Conservation (phyloP, 257 asterid genomes). For the Solanum sejunctum region DNA sequence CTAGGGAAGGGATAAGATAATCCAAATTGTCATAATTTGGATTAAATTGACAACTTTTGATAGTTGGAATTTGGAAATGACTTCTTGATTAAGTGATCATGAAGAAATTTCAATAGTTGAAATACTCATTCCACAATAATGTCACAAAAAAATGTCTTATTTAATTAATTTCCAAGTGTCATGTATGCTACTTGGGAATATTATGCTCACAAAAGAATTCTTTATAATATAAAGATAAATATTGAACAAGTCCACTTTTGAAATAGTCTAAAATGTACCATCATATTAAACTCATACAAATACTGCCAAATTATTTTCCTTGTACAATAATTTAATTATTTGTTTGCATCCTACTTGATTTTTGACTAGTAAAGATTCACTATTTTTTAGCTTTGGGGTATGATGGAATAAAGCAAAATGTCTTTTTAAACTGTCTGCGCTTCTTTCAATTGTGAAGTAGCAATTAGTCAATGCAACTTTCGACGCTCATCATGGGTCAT, state of each 20-base stretch:
- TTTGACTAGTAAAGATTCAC: background rate
- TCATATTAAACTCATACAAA: background rate
- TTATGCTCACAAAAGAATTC: background rate
- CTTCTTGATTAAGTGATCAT: background rate
- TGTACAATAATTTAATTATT: background rate
- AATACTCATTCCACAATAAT: background rate
- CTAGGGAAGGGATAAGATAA: background rate
- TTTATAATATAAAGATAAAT: background rate
- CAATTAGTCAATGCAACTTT: too few species aligned
- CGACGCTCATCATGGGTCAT: too few species aligned
- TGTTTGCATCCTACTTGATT: background rate
- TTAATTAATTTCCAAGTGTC: background rate
- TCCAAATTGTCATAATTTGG: too few species aligned
- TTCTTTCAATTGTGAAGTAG: too few species aligned
- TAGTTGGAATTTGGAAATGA: background rate
- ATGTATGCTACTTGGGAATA: background rate
- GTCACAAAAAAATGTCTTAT: background rate
- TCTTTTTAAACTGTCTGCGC: too few species aligned
- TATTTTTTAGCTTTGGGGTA: too few species aligned
- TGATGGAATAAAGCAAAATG: too few species aligned
- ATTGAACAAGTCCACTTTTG: background rate
- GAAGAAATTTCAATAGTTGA: background rate
- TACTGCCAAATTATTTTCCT: background rate
- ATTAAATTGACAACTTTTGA: background rate
- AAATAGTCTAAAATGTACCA: background rate